These are phyloP conservation scores for Heliocybe sulcata DNA, from an alignment of 1,284 basidiomycete species.

Conservation along the genomic window DNA sequence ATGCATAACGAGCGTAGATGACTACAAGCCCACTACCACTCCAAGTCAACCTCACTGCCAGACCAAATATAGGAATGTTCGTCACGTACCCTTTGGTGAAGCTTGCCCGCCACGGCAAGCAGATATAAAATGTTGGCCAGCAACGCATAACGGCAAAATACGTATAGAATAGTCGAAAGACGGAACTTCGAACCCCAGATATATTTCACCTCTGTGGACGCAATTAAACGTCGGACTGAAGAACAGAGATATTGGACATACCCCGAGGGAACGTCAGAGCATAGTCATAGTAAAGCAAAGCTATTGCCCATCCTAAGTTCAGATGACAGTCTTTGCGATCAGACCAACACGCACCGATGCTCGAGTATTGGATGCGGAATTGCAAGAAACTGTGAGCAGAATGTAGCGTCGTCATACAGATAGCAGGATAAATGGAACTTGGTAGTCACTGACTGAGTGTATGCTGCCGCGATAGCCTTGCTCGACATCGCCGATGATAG, in stretches of 20 bases:
- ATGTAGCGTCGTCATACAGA: slow-evolving; percentile 2
- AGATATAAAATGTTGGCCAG: slow-evolving; percentile 25
- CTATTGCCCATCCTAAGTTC: slow-evolving; percentile 4
- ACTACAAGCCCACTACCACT: no score
- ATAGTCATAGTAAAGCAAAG: slow-evolving; percentile 25
- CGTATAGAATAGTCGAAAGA: slow-evolving; percentile 24
- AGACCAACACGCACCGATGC: slow-evolving; percentile 16
- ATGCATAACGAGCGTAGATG: no score
- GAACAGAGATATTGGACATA: not conserved
- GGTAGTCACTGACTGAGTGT: not conserved
- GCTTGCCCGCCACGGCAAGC: slow-evolving; percentile 18
- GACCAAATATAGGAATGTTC: no score
- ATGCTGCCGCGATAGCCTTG: not conserved
- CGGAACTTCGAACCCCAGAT: slow-evolving; percentile 24
- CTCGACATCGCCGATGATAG: not conserved
- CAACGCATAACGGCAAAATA: slow-evolving; percentile 27
- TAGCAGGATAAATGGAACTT: not conserved
- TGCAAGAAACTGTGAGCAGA: slow-evolving; percentile 15
- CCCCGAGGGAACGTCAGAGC: slow-evolving; percentile 18
- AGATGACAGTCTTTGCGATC: not conserved
- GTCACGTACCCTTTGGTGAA: slow-evolving; percentile 13
- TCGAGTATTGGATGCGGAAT: slow-evolving; percentile 23
- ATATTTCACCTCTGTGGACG: slow-evolving; percentile 20
- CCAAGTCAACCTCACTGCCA: no score
- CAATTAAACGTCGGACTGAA: not conserved